Percentiles rank a stretch among this genome's conserved stretches.
These are phyloP conservation scores for Auxenochlorella pyrenoidosa DNA, from an alignment of 139 green algal species.

Conservation along the genomic window DNA sequence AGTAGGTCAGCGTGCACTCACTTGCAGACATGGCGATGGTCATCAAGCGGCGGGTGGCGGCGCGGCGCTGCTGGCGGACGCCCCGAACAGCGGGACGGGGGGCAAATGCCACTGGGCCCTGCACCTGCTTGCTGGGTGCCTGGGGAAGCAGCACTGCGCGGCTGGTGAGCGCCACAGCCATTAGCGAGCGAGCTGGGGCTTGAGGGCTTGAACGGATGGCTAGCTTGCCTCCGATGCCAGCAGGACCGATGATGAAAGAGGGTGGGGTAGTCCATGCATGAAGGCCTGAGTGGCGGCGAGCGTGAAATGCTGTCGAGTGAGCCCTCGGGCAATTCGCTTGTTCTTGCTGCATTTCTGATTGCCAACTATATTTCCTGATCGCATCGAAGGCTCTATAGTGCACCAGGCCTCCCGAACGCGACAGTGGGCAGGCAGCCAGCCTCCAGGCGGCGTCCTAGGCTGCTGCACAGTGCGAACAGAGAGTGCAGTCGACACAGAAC, in stretches of 20 bases:
- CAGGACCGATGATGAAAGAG: neutral
- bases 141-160: slow-evolving; percentile 11
- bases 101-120: neutral
- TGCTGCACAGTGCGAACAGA: too few species aligned
- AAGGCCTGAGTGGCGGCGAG: neutral
- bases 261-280: neutral
- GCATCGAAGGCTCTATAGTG: too few species aligned
- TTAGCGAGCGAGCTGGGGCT: neutral
- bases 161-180: neutral
- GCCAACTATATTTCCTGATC: too few species aligned
- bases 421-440: too few species aligned
- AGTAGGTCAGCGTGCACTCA: neutral
- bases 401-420: too few species aligned
- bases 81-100: neutral
- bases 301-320: too few species aligned
- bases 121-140: slow-evolving; percentile 8
- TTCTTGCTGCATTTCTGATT: too few species aligned
- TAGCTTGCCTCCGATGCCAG: neutral
- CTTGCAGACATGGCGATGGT: slow-evolving; percentile 15
- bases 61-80: neutral
- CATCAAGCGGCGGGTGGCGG: slow-evolving; percentile 13
- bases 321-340: too few species aligned
- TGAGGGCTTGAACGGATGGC: too few species aligned
- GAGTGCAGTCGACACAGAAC: neutral
- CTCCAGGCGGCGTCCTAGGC: too few species aligned